Evolutionary conservation across 345 rosid species (phyloP).

Genomic region (Ailanthus altissimus): DNA sequence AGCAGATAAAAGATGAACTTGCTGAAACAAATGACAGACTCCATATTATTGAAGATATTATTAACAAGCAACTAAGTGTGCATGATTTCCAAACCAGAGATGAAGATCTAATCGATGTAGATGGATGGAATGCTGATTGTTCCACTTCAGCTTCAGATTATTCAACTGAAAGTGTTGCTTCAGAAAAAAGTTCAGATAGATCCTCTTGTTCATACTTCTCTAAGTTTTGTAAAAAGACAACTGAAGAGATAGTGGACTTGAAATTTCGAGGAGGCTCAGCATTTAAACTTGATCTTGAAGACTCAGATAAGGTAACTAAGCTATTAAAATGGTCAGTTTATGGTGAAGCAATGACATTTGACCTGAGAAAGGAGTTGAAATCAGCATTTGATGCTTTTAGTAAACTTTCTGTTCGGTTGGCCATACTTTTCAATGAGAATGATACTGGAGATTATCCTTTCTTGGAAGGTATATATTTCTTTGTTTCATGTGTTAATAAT

Average conservation of each 20-base stretch:
- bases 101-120: constrained; percentile 42
- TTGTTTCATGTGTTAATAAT: constrained; percentile 18
- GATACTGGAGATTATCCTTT: constrained; percentile 29
- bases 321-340: constrained; percentile 11
- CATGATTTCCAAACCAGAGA: constrained; percentile 30
- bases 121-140: constrained; percentile 50
- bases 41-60: constrained; percentile 34
- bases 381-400: constrained; percentile 39
- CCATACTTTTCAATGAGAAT: constrained; percentile 34
- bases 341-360: constrained; percentile 26
- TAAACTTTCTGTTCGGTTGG: constrained; percentile 35
- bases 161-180: constrained; percentile 40
- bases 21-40: constrained; percentile 40
- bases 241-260: constrained; percentile 25
- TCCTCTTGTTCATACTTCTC: constrained; percentile 21
- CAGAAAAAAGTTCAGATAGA: constrained; percentile 23
- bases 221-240: constrained; percentile 6
- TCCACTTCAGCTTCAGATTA: constrained; percentile 55
- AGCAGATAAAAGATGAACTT: constrained; percentile 45
- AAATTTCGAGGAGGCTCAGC: constrained; percentile 29
- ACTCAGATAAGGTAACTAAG: constrained; percentile 19
- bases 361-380: constrained; percentile 44
- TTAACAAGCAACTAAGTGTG: constrained; percentile 33
- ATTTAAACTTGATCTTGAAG: constrained; percentile 31
- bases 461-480: constrained; percentile 44